Base-by-base conservation (phyloP, 495 filamentous ascomycete genomes). In the Penicillium odoratum region DNA sequence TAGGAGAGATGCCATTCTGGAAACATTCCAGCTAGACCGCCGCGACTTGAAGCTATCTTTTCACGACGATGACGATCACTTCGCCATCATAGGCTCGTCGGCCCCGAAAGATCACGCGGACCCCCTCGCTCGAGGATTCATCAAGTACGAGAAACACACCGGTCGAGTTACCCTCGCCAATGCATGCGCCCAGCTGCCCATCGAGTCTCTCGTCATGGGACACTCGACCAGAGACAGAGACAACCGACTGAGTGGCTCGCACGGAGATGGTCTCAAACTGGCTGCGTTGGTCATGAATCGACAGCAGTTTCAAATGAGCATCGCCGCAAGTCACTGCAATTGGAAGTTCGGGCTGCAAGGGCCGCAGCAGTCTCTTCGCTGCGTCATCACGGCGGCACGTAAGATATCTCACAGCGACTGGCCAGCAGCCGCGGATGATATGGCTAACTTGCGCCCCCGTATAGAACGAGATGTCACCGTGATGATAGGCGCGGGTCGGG, bases 251-350 rank as follows among this genome's bases (percentile, higher is more conserved):
- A 62, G 62, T 3, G 66, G 67, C 9, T 53, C 31, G 18, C 61
- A 69, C 38, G 62, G 69, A 11, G 69, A 71, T 33, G 66, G 69
- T 40, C 62, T 69, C 42, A 71, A 71, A 33, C 33, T 71, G 11
- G 66, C 69, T 21, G 54, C 60, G 26, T 50, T 71, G 10, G 56
- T 64, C 1, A 60, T 68, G 58, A 52, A 55, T 47, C 60, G 62
- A 29, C 18, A 64, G 8, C 48, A 42, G n/a, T 66, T 60, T 31
- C 28, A 56, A 18, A 52, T 71, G 34, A 55, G 57, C 21, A 53
- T 63, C 26, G 49, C 63, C 36, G 36, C 61, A 15, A 58, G 55
- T 13, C 48, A 53, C 42, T 63, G 31, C 26, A 55, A 53, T 48
- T 71, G 57, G 68, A 57, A 45, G 10, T 67, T 71, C 43, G 29